Evolutionary conservation across 805 yeast genomes (phyloP).

Genomic region (Metschnikowia continentalis): DNA sequence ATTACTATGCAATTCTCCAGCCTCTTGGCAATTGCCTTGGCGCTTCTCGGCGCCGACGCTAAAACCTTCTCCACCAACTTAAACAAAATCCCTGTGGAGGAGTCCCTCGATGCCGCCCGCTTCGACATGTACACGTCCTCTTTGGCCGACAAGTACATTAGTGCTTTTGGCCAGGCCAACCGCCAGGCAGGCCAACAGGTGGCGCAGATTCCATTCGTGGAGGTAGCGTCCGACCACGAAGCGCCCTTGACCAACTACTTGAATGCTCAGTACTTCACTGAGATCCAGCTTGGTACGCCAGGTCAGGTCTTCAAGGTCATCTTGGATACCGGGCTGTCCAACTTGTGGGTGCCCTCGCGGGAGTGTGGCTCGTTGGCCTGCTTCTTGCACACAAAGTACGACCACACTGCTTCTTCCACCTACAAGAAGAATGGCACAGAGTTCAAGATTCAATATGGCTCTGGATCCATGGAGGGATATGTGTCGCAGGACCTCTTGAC

Average conservation of each 20-base stretch:
- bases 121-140: conserved; percentile 52
- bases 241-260: conserved; percentile 88
- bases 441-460: conserved; percentile 85
- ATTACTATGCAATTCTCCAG: conserved; percentile 32
- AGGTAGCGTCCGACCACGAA: conserved; percentile 41
- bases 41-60: conserved; percentile 41
- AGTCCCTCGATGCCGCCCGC: conserved; percentile 47
- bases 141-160: conserved; percentile 59
- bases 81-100: conserved; percentile 55
- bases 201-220: conserved; percentile 18
- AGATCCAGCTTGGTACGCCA: conserved; percentile 88
- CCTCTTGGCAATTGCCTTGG: conserved; percentile 42
- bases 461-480: conserved; percentile 89
- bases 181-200: conserved; percentile 16
- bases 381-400: conserved; percentile 88
- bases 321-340: conserved; percentile 94
- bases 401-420: conserved; percentile 74
- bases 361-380: conserved; percentile 94
- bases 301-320: conserved; percentile 91
- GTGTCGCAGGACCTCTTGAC: conserved; percentile 80
- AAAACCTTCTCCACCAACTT: conserved; percentile 54
- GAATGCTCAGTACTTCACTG: conserved; percentile 95
- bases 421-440: conserved; percentile 84
- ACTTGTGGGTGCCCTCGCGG: conserved; percentile 91
- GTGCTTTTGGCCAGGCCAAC: conserved; percentile 39